Conservation (phyloP, 306 rosid species). For the Corylus heterophylla region DNA sequence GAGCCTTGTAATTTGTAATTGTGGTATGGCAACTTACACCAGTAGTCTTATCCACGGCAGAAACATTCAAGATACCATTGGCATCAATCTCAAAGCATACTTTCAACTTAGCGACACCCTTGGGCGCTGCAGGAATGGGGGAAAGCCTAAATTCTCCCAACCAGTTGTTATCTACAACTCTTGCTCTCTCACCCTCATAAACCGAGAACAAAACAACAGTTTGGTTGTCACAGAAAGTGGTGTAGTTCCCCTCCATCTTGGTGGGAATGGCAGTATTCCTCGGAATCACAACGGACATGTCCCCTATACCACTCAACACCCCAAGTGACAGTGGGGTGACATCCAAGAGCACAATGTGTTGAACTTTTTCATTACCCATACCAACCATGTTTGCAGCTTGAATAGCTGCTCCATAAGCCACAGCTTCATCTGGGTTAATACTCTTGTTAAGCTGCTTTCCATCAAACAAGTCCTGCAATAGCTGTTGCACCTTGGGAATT, state of each 20-base stretch:
- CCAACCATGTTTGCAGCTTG: conserved; percentile 18
- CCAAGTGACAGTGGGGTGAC: conserved; percentile 24
- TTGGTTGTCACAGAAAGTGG: conserved; percentile 11
- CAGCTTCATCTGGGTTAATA: conserved; percentile 23
- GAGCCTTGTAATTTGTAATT: conserved; percentile 13
- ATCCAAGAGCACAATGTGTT: conserved; percentile 10
- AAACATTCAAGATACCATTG: conserved; percentile 14
- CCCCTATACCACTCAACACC: not conserved
- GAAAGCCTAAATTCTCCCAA: conserved; percentile 3
- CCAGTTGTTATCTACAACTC: conserved; percentile 7
- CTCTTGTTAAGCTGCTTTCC: conserved; percentile 32
- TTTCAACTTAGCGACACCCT: not conserved
- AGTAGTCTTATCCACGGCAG: conserved; percentile 8
- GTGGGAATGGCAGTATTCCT: conserved; percentile 15
- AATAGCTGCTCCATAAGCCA: conserved; percentile 18
- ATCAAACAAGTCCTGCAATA: conserved; percentile 13
- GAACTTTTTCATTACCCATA: not conserved
- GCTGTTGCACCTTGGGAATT: conserved; percentile 13
- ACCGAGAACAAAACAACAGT: not conserved
- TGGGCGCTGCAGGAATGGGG: conserved; percentile 16
- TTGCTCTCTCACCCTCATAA: conserved; percentile 23
- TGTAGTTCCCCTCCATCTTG: not conserved
- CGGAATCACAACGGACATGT: conserved; percentile 20
- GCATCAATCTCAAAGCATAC: not conserved
- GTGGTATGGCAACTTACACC: conserved; percentile 14